Evolutionary conservation across 2,329 filamentous ascomycete genomes (phyloP).

Genomic region (Niveomyces coronatus): DNA sequence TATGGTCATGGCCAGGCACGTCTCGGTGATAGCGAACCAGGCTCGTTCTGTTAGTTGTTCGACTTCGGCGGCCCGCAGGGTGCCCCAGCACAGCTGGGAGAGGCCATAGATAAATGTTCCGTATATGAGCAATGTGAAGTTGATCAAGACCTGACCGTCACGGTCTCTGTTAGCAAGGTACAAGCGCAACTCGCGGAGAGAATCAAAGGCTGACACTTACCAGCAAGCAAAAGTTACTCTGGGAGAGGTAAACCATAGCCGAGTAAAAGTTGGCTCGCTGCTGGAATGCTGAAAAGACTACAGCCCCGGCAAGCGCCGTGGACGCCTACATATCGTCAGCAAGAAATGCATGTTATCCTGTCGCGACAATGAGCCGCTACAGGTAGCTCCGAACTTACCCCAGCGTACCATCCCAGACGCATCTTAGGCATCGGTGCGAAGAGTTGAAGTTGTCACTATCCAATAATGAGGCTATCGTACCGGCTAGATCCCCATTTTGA

Average conservation of each 20-base stretch:
- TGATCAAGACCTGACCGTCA: slow-evolving; percentile 79
- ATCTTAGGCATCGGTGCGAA: slow-evolving; percentile 31
- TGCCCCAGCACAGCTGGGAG: slow-evolving; percentile 83
- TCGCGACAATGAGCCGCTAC: slow-evolving; percentile 15
- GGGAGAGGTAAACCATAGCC: slow-evolving; percentile 89
- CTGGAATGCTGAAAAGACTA: slow-evolving; percentile 83
- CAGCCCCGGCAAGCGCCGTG: slow-evolving; percentile 69
- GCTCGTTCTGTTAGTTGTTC: slow-evolving; percentile 96
- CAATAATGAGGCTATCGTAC: slow-evolving; percentile 1
- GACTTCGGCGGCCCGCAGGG: slow-evolving; percentile 83
- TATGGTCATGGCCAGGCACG: slow-evolving; percentile 94
- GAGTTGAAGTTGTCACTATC: slow-evolving; percentile 8
- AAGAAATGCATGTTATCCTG: slow-evolving; percentile 12
- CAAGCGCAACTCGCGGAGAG: too few species aligned
- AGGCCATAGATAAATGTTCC: slow-evolving; percentile 75
- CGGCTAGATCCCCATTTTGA: slow-evolving; percentile 7
- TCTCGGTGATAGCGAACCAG: slow-evolving; percentile 97
- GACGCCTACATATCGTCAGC: slow-evolving; percentile 50
- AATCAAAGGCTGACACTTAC: slow-evolving; percentile 71
- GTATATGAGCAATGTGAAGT: slow-evolving; percentile 75
- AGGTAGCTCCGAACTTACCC: slow-evolving; percentile 33
- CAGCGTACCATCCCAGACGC: slow-evolving; percentile 51
- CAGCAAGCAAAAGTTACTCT: slow-evolving; percentile 92
- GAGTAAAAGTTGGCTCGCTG: slow-evolving; percentile 98
- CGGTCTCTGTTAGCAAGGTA: too few species aligned